Evolutionary conservation across 306 rosid genomes (phyloP).

Genomic region (Lathyrus tuberosus): DNA sequence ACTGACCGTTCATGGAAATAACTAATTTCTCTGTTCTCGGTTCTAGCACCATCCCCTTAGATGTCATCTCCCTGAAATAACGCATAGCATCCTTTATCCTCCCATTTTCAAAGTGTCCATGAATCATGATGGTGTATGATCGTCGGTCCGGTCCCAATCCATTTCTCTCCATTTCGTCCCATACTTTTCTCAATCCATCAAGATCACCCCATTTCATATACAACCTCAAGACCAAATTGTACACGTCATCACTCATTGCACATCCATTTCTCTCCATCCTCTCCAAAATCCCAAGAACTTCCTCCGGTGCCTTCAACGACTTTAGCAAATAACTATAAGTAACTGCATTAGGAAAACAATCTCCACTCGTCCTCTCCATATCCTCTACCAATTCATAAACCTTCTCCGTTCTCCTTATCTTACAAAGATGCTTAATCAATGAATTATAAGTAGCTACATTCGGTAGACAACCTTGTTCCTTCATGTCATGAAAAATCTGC

Average conservation of each 20-base stretch:
- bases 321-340: conserved; percentile 68
- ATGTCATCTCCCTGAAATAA: conserved; percentile 61
- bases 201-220: conserved; percentile 69
- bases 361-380: conserved; percentile 61
- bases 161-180: conserved; percentile 69
- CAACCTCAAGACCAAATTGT: conserved; percentile 70
- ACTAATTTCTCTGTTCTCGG: conserved; percentile 59
- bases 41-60: conserved; percentile 70
- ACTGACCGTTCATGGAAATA: conserved; percentile 40
- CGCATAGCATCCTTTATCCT: conserved; percentile 57
- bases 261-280: conserved; percentile 69
- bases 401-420: conserved; percentile 61
- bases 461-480: conserved; percentile 48
- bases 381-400: conserved; percentile 65
- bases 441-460: conserved; percentile 74
- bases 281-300: conserved; percentile 53
- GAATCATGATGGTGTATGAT: conserved; percentile 79
- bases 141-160: conserved; percentile 67
- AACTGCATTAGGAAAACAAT: conserved; percentile 59
- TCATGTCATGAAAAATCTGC: conserved; percentile 62
- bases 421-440: conserved; percentile 65
- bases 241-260: conserved; percentile 55
- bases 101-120: conserved; percentile 61
- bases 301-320: conserved; percentile 56
- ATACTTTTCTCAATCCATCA: conserved; percentile 55